Evolutionary conservation across 768 basidiomycete species (phyloP), one percentile per base, ranked within the genome.

Genomic region (Ramaria sp.): DNA sequence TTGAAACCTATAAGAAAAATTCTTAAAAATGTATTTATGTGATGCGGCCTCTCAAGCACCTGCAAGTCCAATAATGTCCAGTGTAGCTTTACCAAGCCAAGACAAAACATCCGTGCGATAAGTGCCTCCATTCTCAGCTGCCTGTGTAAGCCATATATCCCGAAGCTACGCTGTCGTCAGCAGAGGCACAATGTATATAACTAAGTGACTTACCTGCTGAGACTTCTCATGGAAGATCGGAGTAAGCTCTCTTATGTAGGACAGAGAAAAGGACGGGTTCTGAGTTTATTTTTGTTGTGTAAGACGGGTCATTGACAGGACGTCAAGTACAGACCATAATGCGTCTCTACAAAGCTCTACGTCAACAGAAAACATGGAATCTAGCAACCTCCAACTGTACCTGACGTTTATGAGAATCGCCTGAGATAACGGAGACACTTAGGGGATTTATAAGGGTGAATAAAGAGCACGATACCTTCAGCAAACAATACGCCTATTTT

Each of bases 401-500:
- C 68, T 75, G 75, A 13, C 72, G 69, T 52, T 68, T 71, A 56
- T 75, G 75, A 33, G 70, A 65, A 0, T 67, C 69, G 11, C 63
- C 69, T 65, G 17, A 17, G 11, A 15, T 22, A 37, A 10, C 1
- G 4, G 30, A 20, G 24, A 15, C 34, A 19, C 19, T 13, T 27
- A 2, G 15, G 24, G 6, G 31, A 4, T 10, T 15, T 47, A 17
- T 4, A n/a, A 17, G 3, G n/a, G 5, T 22, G 47, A 39, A 51
- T 37, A 17, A 19, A 43, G 17, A 19, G 17, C 20, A 43, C 20
- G 22, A 6, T 34, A 60, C 71, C 72, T 63, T 74, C 75, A 12
- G 75, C 75, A 7, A 72, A 46, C 4, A 84, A 70, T 3, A 84
- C 63, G 19, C 81, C 81, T 82, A 38, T 30, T 27, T 46, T 10